phyloP scores from a whole-genome alignment of 2,329 filamentous ascomycete genomes.

The Colletotrichum cuscutae region DNA sequence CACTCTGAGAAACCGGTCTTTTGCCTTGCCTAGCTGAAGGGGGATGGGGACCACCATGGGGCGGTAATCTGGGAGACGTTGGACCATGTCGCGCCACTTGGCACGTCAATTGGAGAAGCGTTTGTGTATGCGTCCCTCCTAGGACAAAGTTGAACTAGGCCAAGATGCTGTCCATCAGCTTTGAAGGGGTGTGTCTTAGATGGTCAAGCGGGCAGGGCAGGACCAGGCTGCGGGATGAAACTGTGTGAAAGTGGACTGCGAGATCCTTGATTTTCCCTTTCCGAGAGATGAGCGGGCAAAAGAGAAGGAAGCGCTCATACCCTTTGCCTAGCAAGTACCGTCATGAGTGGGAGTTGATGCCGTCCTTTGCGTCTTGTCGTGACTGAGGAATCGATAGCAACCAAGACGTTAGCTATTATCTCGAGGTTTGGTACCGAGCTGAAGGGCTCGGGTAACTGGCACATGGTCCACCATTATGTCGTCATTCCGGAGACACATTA shows the following conservation, averaged over 20 bases:
- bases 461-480: slow-evolving; percentile 22
- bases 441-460: neutral
- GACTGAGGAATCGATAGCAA: neutral
- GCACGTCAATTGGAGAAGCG: neutral
- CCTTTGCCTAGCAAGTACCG: neutral
- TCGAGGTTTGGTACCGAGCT: neutral
- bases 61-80: neutral
- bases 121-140: neutral
- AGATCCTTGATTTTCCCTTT: neutral
- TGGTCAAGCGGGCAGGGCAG: neutral
- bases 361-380: neutral
- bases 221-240: neutral
- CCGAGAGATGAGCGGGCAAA: neutral
- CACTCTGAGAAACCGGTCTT: neutral
- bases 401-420: neutral
- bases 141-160: neutral
- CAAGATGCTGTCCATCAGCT: neutral
- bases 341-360: neutral
- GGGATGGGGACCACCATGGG: neutral
- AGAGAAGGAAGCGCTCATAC: neutral
- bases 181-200: neutral
- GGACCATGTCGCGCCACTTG: slow-evolving; percentile 10
- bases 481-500: slow-evolving; percentile 30
- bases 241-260: neutral
- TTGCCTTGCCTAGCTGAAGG: neutral